Evolutionary conservation across 257 asterid species (phyloP).

Genomic region (Rhazya stricta): DNA sequence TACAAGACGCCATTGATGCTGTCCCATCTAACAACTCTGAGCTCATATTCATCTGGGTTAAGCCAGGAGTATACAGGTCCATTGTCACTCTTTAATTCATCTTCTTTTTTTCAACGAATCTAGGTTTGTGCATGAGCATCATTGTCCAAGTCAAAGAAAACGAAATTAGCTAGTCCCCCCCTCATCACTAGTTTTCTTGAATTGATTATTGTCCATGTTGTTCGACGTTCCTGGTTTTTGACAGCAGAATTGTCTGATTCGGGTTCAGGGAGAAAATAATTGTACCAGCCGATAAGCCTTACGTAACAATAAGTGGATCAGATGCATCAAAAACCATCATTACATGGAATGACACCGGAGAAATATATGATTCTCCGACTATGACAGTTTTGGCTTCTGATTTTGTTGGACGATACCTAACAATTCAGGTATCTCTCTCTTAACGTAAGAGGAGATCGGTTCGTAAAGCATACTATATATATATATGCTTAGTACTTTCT

Average conservation of each 20-base stretch:
- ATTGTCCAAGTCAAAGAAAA: no score
- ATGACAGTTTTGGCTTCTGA: conserved; percentile 39
- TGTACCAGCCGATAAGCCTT: conserved; percentile 46
- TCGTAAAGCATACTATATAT: background rate
- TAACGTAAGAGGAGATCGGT: background rate
- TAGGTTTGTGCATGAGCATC: background rate
- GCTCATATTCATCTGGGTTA: conserved; percentile 32
- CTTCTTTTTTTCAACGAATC: background rate
- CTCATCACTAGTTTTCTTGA: background rate
- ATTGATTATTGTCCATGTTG: background rate
- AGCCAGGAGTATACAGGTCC: conserved; percentile 48
- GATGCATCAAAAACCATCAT: conserved; percentile 27
- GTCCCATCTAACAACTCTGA: conserved; percentile 39
- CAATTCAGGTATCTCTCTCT: conserved; percentile 33
- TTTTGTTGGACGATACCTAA: conserved; percentile 41
- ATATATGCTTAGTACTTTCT: no score
- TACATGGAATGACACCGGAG: conserved; percentile 44
- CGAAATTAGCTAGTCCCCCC: background rate
- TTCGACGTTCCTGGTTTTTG: background rate
- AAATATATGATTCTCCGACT: conserved; percentile 33
- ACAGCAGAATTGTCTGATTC: background rate
- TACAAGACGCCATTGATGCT: conserved; percentile 50
- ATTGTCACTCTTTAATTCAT: background rate
- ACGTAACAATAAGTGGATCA: conserved; percentile 43
- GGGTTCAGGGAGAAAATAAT: conserved; percentile 38